A percentile compares a stretch with the other conserved stretches of the same genome.
These are phyloP conservation scores for Phytophthora hybrid DNA, from an alignment of 352 stramenopile species.

Conservation along the genomic window DNA sequence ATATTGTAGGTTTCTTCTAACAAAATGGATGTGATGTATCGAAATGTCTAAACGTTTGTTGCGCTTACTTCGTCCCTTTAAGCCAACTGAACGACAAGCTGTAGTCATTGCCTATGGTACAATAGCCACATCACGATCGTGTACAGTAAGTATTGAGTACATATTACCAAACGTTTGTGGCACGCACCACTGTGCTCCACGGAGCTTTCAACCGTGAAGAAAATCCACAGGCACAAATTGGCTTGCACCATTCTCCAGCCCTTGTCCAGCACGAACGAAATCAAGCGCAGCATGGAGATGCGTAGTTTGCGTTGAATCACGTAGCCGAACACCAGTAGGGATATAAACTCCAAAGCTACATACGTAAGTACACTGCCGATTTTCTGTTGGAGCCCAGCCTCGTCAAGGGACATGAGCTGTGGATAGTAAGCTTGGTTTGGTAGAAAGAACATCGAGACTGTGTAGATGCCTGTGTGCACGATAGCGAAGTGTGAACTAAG, in stretches of 20 bases:
- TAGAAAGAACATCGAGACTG: background rate
- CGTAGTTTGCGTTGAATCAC: slow-evolving; percentile 16
- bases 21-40: too few species aligned
- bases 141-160: too few species aligned
- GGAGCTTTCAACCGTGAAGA: slow-evolving; percentile 4
- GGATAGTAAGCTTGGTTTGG: slow-evolving; percentile 1
- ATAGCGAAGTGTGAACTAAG: too few species aligned
- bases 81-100: too few species aligned
- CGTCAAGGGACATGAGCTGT: background rate
- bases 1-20: too few species aligned
- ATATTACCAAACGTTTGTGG: too few species aligned
- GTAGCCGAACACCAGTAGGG: background rate
- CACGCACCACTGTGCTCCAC: background rate
- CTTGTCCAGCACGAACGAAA: slow-evolving; percentile 43
- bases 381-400: background rate
- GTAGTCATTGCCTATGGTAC: too few species aligned
- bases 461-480: background rate
- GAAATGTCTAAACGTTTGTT: too few species aligned
- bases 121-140: too few species aligned
- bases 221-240: slow-evolving; percentile 10
- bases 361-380: slow-evolving; percentile 33
- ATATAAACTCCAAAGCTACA: slow-evolving; percentile 21
- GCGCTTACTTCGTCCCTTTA: too few species aligned
- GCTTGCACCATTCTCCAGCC: slow-evolving; percentile 37
- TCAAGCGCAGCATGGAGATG: slow-evolving; percentile 24